Evolutionary conservation across 2,329 filamentous ascomycete genomes (phyloP), one percentile per base, ranked within the genome.

Genomic region (Orbilia quercus): DNA sequence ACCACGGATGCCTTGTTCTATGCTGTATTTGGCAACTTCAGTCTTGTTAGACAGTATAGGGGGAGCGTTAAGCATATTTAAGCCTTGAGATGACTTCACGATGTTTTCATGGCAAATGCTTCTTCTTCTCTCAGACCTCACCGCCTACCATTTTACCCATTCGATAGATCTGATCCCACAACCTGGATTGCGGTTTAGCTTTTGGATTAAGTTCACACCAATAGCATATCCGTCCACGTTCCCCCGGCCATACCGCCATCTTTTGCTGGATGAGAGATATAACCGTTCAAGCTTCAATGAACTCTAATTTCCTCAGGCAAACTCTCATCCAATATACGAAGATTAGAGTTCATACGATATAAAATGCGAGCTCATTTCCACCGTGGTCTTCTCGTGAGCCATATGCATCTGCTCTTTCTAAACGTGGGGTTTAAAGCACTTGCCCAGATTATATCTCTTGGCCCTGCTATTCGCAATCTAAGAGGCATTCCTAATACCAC

Each of bases 281-380:
- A 12, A n/a, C 45, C 22, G 23, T 11, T 47, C 23, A 25, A 36
- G 18, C 31, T 36, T 20, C 36, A 73, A 66, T 44, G 34, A 73
- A 66, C 69, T 60, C 60, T 73, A 73, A 66, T 22, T 31, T 60
- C 69, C 60, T 57, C 54, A 55, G 16, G 23, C 16, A 45, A 53
- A 20, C 31, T 47, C 5, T 7, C 3, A 23, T 22, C 25, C 18
- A 50, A 53, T 50, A 53, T 64, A 65, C 40, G 36, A 36, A 55
- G 16, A 23, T 55, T 65, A 47, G 60, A 53, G 60, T 45, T 45
- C 48, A 57, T 50, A 64, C 51, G 44, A 64, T 60, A 57, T 47
- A 65, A 55, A 72, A 60, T 59, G 38, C 31, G 69, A 60, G 60
- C 69, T 36, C 11, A 42, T 73, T 73, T 55, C 59, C 53, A 59